These are phyloP conservation scores for Takashimella tepidaria DNA, from an alignment of 1,284 basidiomycete species.

Conservation along the genomic window DNA sequence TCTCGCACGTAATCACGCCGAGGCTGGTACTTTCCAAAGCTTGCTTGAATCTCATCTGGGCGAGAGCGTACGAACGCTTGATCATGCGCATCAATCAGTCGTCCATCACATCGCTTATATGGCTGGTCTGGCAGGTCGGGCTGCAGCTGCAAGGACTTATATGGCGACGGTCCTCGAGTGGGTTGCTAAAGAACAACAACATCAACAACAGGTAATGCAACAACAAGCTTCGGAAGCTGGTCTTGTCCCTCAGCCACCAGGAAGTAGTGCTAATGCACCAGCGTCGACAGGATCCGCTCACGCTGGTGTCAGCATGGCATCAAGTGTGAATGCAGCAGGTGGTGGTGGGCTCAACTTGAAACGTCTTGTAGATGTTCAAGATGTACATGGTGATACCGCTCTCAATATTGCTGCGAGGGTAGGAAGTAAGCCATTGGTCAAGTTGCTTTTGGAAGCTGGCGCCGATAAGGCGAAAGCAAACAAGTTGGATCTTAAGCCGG, in stretches of 20 bases:
- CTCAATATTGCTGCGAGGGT: conserved; percentile 91
- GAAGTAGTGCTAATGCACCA: neutral
- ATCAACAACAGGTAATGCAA: conserved; percentile 45
- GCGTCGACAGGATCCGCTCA: conserved; percentile 39
- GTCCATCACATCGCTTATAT: conserved; percentile 92
- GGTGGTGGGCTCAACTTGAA: conserved; percentile 55
- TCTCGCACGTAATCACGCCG: conserved; percentile 81
- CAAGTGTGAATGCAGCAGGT: conserved; percentile 6
- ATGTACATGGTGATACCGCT: conserved; percentile 94
- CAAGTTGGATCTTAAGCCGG: conserved; percentile 85
- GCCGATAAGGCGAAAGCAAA: conserved; percentile 89
- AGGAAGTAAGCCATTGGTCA: conserved; percentile 82
- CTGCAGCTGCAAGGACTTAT: conserved; percentile 80
- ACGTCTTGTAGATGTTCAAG: conserved; percentile 83
- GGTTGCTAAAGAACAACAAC: conserved; percentile 28
- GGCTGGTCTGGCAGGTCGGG: conserved; percentile 84
- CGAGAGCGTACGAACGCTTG: conserved; percentile 77
- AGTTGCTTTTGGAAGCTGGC: conserved; percentile 84
- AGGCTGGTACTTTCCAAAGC: conserved; percentile 65
- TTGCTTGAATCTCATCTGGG: conserved; percentile 55
- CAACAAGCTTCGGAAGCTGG: conserved; percentile 49
- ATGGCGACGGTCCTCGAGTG: conserved; percentile 77
- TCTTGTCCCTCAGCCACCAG: conserved; percentile 1
- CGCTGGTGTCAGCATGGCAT: conserved; percentile 24
- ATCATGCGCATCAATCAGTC: conserved; percentile 81